Evolutionary conservation across 192 early-diverging fungal species (phyloP).

Genomic region (Jimgerdemannia flammicorona): DNA sequence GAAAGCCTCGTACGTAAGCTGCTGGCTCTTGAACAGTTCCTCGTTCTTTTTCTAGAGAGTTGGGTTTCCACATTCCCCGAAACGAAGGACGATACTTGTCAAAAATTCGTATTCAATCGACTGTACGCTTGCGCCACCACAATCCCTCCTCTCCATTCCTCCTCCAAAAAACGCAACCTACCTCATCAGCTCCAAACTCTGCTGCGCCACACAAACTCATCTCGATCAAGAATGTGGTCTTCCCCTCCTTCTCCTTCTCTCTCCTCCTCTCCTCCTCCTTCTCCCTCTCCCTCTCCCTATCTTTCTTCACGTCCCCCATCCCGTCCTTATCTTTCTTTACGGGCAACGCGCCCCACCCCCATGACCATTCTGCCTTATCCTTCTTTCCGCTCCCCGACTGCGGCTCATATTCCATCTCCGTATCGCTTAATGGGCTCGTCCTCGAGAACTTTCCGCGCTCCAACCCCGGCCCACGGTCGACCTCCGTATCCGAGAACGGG

Average conservation of each 20-base stretch:
- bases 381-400: constrained; percentile 1
- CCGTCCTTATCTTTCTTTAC: constrained; percentile 32
- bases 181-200: constrained; percentile 38
- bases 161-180: constrained; percentile 10
- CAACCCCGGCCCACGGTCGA: neutral
- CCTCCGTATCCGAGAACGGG: neutral
- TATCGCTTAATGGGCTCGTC: constrained; percentile 9
- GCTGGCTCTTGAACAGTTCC: constrained; percentile 42
- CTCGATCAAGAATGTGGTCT: constrained; percentile 40
- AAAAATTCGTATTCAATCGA: too few relatives aligned
- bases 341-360: constrained; percentile 73
- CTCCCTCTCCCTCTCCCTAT: constrained; percentile 24
- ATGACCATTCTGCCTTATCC: constrained; percentile 52
- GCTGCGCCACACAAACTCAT: constrained; percentile 54
- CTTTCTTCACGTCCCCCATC: constrained; percentile 24
- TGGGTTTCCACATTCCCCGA: neutral
- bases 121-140: neutral
- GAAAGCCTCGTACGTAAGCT: constrained; percentile 54
- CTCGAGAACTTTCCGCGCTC: neutral
- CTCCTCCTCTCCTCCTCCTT: constrained; percentile 22
- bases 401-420: constrained; percentile 14
- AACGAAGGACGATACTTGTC: too few relatives aligned
- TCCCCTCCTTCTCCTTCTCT: constrained; percentile 29
- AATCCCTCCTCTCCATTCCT: neutral
- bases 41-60: constrained; percentile 25